These are phyloP conservation scores for Simplicillium aogashimaense DNA, from an alignment of 2,329 filamentous ascomycete genomes.

Conservation along the genomic window DNA sequence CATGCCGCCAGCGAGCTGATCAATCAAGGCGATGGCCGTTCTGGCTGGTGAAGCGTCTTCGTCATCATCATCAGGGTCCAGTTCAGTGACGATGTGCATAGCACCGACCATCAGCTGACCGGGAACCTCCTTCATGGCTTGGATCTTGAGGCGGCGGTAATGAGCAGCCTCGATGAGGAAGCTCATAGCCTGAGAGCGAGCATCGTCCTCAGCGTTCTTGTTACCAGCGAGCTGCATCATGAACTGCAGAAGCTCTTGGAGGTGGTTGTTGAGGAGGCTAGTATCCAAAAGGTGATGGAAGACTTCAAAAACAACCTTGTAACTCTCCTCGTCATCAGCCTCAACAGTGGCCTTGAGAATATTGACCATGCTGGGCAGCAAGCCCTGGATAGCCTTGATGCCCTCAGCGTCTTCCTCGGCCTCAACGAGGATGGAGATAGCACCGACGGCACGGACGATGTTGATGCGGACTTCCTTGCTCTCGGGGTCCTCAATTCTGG, in stretches of 20 bases:
- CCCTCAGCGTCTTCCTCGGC: slow-evolving; percentile 72
- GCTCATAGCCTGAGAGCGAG: slow-evolving; percentile 78
- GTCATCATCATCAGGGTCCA: slow-evolving; percentile 66
- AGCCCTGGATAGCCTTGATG: slow-evolving; percentile 64
- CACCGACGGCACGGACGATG: slow-evolving; percentile 82
- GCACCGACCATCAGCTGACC: slow-evolving; percentile 80
- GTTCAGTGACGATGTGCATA: slow-evolving; percentile 82
- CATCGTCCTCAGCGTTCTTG: slow-evolving; percentile 70
- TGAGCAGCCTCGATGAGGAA: slow-evolving; percentile 90
- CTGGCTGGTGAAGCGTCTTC: slow-evolving; percentile 74
- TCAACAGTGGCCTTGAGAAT: slow-evolving; percentile 80
- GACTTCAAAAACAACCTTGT: slow-evolving; percentile 87
- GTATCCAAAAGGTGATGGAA: slow-evolving; percentile 94
- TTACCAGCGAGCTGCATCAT: slow-evolving; percentile 83
- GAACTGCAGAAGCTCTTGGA: slow-evolving; percentile 83
- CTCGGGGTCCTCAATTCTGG: slow-evolving; percentile 82
- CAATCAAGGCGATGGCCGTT: slow-evolving; percentile 76
- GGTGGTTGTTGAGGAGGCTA: slow-evolving; percentile 71
- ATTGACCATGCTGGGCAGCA: slow-evolving; percentile 80
- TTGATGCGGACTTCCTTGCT: slow-evolving; percentile 91
- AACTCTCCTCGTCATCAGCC: slow-evolving; percentile 72
- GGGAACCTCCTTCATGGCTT: slow-evolving; percentile 74
- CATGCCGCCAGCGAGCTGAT: slow-evolving; percentile 78
- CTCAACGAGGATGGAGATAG: slow-evolving; percentile 78
- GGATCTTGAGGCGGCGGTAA: slow-evolving; percentile 92